These are phyloP conservation scores for Capsella rubella DNA, from an alignment of 441 rosid genomes.

Conservation along the genomic window DNA sequence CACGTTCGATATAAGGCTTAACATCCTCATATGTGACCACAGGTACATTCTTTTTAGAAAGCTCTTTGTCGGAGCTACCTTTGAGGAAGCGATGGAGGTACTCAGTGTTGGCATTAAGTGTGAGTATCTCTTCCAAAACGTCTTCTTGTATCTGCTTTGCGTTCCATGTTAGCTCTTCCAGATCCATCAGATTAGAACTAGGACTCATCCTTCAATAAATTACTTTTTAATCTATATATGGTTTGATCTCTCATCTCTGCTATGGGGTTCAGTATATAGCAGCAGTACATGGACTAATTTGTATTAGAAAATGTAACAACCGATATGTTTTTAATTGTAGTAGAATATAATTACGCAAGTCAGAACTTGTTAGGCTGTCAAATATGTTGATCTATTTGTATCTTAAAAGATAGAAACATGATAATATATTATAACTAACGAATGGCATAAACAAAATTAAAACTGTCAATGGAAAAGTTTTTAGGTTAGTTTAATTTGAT, in stretches of 20 bases:
- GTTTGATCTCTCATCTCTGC: neutral
- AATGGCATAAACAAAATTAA: too few species aligned
- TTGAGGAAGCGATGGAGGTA: conserved; percentile 14
- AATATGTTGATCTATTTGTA: too few species aligned
- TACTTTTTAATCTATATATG: neutral
- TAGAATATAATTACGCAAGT: too few species aligned
- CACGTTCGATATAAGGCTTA: conserved; percentile 25
- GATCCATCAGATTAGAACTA: neutral
- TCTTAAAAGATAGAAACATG: too few species aligned
- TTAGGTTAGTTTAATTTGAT: too few species aligned
- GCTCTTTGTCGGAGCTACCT: conserved; percentile 11
- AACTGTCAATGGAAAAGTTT: too few species aligned
- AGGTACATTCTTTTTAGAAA: conserved; percentile 25
- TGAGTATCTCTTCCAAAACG: neutral
- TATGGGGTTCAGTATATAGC: too few species aligned
- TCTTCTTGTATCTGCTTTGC: conserved; percentile 12
- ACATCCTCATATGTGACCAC: conserved; percentile 22
- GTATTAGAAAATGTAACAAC: too few species aligned
- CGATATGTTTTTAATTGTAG: too few species aligned
- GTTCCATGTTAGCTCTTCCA: neutral
- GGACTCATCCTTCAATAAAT: neutral
- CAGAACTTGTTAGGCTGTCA: too few species aligned
- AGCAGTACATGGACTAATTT: too few species aligned
- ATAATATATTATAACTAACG: too few species aligned
- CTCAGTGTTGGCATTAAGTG: conserved; percentile 18